These are phyloP conservation scores for Aspergillus aculeatus DNA, from an alignment of 2,329 filamentous ascomycete species.

Conservation along the genomic window DNA sequence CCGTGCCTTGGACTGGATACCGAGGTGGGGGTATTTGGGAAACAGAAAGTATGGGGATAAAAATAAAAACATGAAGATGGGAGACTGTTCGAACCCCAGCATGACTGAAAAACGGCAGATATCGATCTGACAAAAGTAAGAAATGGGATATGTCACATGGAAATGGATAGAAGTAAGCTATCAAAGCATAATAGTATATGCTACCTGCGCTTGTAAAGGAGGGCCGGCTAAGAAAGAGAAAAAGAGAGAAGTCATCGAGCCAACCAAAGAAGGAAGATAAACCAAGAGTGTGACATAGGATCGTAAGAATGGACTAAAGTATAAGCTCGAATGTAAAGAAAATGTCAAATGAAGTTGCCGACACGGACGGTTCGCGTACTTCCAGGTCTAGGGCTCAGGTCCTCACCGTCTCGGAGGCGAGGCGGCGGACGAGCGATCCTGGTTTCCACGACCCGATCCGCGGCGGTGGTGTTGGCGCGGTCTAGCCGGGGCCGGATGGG, in stretches of 20 bases:
- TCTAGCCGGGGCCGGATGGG: slow-evolving; percentile 30
- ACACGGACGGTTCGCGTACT: slow-evolving; percentile 29
- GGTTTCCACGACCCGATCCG: not conserved
- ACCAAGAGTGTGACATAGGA: not conserved
- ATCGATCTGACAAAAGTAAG: too few species aligned
- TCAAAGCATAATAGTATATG: not conserved
- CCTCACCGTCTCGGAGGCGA: slow-evolving; percentile 17
- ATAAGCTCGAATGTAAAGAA: slow-evolving; percentile 5
- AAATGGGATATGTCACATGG: too few species aligned
- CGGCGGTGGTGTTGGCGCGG: slow-evolving; percentile 7
- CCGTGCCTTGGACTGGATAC: not conserved
- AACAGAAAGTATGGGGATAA: not conserved
- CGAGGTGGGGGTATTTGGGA: not conserved
- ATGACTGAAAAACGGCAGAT: not conserved
- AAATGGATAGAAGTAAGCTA: not conserved
- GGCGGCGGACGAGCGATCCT: not conserved
- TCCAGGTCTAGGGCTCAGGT: slow-evolving; percentile 30
- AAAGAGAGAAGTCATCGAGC: not conserved
- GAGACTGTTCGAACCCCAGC: not conserved
- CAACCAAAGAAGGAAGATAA: not conserved
- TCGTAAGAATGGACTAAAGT: not conserved
- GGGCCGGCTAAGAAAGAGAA: not conserved
- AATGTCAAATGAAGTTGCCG: slow-evolving; percentile 21
- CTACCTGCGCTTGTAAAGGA: slow-evolving; percentile 3
- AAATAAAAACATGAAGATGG: not conserved